Percentiles rank a stretch among this genome's conserved stretches.
phyloP scores from a whole-genome alignment of 2,329 filamentous ascomycete genomes.

The Nemania abortiva region DNA sequence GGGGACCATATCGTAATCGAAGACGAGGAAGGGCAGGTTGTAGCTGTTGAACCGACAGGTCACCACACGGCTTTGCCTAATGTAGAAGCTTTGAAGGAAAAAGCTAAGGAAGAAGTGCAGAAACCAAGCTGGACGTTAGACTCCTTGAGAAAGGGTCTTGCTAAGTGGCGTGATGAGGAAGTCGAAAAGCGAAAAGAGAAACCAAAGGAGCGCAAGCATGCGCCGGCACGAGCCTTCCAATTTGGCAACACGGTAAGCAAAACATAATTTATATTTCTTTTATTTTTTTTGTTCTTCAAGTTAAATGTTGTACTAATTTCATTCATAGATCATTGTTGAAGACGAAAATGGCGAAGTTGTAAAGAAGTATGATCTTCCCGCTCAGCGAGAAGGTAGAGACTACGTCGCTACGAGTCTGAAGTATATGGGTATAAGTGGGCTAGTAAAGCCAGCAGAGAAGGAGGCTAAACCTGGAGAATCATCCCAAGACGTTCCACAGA shows the following conservation, averaged over 20 bases:
- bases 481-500: constrained; percentile 44
- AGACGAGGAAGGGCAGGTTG: constrained; percentile 86
- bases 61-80: constrained; percentile 39
- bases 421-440: constrained; percentile 65
- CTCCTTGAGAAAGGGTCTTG: constrained; percentile 63
- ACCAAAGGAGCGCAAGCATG: constrained; percentile 68
- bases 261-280: background rate
- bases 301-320: background rate
- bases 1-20: constrained; percentile 84
- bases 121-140: constrained; percentile 59
- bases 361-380: constrained; percentile 82
- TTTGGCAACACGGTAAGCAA: constrained; percentile 79
- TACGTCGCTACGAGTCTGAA: constrained; percentile 62
- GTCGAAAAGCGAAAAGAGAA: constrained; percentile 71
- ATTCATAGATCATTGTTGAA: constrained; percentile 80
- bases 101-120: constrained; percentile 52
- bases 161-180: constrained; percentile 69
- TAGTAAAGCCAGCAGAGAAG: constrained; percentile 58
- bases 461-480: constrained; percentile 48
- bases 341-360: constrained; percentile 88
- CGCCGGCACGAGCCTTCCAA: constrained; percentile 85
- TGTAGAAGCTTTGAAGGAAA: constrained; percentile 47
- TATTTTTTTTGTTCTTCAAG: background rate
- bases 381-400: constrained; percentile 60
- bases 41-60: constrained; percentile 69